These are phyloP conservation scores for Lasiodiplodia theobromae DNA, from an alignment of 2,329 filamentous ascomycete genomes.

Conservation along the genomic window DNA sequence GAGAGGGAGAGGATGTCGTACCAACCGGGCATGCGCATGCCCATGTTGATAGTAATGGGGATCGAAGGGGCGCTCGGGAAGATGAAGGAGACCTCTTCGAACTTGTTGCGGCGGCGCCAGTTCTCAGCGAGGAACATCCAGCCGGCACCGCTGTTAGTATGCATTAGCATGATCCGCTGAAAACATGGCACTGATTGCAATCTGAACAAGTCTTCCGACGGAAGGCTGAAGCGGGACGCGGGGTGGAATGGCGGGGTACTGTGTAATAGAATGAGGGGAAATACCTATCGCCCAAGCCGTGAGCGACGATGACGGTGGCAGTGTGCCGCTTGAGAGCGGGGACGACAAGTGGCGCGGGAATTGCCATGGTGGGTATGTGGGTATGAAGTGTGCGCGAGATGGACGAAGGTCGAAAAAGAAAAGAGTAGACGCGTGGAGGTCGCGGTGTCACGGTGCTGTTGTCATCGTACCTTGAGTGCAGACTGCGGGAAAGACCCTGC, in stretches of 20 bases:
- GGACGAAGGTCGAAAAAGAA: background rate
- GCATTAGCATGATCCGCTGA: conserved; percentile 18
- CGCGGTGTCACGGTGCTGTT: conserved; percentile 4
- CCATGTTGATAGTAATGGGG: conserved; percentile 82
- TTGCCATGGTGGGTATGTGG: conserved; percentile 3
- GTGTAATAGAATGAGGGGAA: background rate
- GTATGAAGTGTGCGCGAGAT: background rate
- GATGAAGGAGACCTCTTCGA: conserved; percentile 91
- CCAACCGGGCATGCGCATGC: conserved; percentile 85
- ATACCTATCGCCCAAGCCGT: conserved; percentile 84
- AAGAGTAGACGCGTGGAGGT: conserved; percentile 9
- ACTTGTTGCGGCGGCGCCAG: conserved; percentile 79
- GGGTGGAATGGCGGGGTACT: background rate
- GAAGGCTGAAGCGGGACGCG: background rate
- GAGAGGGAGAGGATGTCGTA: conserved; percentile 71
- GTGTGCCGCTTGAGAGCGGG: conserved; percentile 85
- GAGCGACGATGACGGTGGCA: conserved; percentile 91
- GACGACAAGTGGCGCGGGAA: conserved; percentile 67
- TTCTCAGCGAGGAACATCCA: conserved; percentile 81
- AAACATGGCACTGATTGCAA: background rate
- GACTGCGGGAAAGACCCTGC: conserved; percentile 23
- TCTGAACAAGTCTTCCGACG: background rate
- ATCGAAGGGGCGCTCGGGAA: conserved; percentile 89
- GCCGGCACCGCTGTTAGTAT: conserved; percentile 21
- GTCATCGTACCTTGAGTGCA: background rate